Evolutionary conservation across 805 yeast genomes (phyloP).

Genomic region (Pichia rugopelliculosa): DNA sequence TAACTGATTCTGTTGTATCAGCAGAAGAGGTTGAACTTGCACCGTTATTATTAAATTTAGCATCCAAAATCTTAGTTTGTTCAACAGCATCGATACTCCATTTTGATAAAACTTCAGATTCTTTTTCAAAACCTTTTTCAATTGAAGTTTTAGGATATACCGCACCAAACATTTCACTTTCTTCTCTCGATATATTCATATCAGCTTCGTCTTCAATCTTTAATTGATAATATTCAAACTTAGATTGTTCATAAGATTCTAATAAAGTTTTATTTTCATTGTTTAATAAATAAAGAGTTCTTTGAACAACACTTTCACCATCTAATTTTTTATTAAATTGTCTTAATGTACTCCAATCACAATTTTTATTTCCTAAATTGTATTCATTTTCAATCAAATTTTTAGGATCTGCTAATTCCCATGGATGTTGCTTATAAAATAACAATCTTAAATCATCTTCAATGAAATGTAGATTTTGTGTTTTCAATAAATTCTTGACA

Average conservation of each 20-base stretch:
- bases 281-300: constrained; percentile 51
- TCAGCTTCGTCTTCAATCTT: constrained; percentile 81
- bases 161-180: constrained; percentile 79
- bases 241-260: constrained; percentile 77
- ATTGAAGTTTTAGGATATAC: constrained; percentile 54
- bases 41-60: constrained; percentile 30
- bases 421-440: constrained; percentile 91
- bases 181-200: constrained; percentile 67
- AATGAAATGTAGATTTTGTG: constrained; percentile 48
- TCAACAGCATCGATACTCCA: constrained; percentile 71
- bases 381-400: constrained; percentile 70
- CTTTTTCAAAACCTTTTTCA: constrained; percentile 62
- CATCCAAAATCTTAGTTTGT: constrained; percentile 49
- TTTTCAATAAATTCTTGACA: constrained; percentile 34
- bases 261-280: constrained; percentile 32
- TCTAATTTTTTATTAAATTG: constrained; percentile 72
- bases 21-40: constrained; percentile 18
- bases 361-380: constrained; percentile 36
- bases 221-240: constrained; percentile 80
- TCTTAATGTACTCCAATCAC: constrained; percentile 74
- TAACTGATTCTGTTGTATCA: constrained; percentile 21
- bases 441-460: constrained; percentile 79
- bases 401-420: constrained; percentile 94
- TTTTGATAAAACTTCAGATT: constrained; percentile 58
- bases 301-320: constrained; percentile 83